These are phyloP conservation scores for Podospora pseudopauciseta DNA, from an alignment of 495 filamentous ascomycete genomes.

Conservation along the genomic window DNA sequence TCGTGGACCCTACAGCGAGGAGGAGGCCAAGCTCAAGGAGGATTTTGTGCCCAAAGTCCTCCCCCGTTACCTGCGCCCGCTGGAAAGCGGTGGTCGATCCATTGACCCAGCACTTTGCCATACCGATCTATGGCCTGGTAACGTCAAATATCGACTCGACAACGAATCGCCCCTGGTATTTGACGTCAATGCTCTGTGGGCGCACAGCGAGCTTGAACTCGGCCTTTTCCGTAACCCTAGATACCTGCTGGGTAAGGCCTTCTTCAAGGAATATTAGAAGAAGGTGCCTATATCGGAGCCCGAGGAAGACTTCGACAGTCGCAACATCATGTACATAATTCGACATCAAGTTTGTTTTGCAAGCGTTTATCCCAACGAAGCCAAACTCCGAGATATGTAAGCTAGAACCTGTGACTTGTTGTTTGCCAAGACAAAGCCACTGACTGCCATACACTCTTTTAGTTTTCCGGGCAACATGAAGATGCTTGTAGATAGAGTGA, in stretches of 20 bases:
- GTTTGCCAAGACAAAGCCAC: background rate
- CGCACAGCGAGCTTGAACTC: constrained; percentile 49
- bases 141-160: constrained; percentile 35
- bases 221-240: constrained; percentile 31
- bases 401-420: background rate
- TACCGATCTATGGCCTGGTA: constrained; percentile 46
- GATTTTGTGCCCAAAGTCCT: too few species aligned
- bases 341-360: constrained; percentile 20
- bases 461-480: constrained; percentile 19
- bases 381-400: constrained; percentile 21
- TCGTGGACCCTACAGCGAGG: too few species aligned
- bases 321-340: constrained; percentile 30
- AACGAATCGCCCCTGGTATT: constrained; percentile 38
- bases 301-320: constrained; percentile 30
- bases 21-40: too few species aligned
- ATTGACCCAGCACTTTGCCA: constrained; percentile 29
- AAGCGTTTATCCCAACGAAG: constrained; percentile 18
- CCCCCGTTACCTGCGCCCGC: too few species aligned
- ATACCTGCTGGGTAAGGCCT: constrained; percentile 23
- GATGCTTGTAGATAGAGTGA: constrained; percentile 14
- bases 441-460: background rate
- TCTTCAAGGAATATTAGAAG: constrained; percentile 25
- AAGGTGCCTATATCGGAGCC: constrained; percentile 28
- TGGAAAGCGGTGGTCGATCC: too few species aligned
- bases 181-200: constrained; percentile 46